Percentiles rank a stretch among this genome's conserved stretches.
These are phyloP conservation scores for Fusarium secorum DNA, from an alignment of 2,329 filamentous ascomycete genomes.

Conservation along the genomic window DNA sequence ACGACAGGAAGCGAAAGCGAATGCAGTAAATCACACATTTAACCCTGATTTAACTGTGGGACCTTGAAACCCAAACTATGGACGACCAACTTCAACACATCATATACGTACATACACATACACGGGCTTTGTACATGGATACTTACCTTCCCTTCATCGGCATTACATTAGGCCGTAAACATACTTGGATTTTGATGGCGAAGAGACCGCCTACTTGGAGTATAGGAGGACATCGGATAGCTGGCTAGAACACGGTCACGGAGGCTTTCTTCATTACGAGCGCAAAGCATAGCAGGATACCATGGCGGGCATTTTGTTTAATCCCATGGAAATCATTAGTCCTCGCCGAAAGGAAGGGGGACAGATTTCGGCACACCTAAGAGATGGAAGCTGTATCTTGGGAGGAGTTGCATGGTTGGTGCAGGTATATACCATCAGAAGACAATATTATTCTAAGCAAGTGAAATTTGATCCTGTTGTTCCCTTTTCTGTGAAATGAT, in stretches of 20 bases:
- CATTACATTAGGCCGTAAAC: conserved; percentile 14
- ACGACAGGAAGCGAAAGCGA: conserved; percentile 69
- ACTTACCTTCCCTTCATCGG: conserved; percentile 5
- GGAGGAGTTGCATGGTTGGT: conserved; percentile 28
- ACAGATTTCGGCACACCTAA: conserved; percentile 11
- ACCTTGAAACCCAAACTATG: neutral
- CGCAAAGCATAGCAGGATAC: conserved; percentile 31
- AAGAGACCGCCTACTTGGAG: conserved; percentile 22
- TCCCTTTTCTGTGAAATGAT: neutral
- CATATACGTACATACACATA: conserved; percentile 22
- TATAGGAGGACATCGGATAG: conserved; percentile 24
- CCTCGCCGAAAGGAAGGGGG: conserved; percentile 1
- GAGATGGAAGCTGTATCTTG: conserved; percentile 6
- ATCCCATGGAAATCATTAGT: conserved; percentile 2
- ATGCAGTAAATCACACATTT: conserved; percentile 59
- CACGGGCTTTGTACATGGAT: conserved; percentile 9
- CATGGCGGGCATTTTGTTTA: conserved; percentile 34
- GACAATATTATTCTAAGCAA: conserved; percentile 3
- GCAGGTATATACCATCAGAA: conserved; percentile 17
- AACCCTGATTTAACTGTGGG: neutral
- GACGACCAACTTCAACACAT: neutral
- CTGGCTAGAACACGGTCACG: conserved; percentile 22
- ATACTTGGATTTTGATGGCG: conserved; percentile 20
- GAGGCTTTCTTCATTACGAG: conserved; percentile 28
- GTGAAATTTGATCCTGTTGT: neutral